Base-by-base conservation (phyloP, 1,284 basidiomycete species). In the Microbotryum saponariae region DNA sequence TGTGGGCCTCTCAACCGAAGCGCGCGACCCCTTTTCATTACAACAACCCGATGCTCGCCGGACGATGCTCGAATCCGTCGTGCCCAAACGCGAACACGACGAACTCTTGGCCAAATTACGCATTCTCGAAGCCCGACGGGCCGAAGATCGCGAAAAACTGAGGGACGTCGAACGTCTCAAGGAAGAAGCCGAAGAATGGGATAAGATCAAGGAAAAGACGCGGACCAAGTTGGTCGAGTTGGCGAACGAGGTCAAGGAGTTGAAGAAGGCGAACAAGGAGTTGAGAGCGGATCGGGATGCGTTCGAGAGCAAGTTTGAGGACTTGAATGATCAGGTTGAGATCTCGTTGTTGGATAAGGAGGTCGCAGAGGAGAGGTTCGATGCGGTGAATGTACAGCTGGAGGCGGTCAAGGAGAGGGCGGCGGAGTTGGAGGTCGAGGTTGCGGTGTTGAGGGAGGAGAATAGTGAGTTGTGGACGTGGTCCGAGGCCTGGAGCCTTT, bases 291-390 rank as follows among this genome's bases (percentile, higher is more conserved):
- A 53, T 9, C 52, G 48, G 4, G 53, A 61, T 18, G 37, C 54
- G 2, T 44, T 51, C 12, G 37, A 54, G 23, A 42, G 42, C 33
- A 63, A 58, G 10, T 53, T 60, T 21, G 60, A 58, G 5, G 62
- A 70, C 47, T 51, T 70, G 3, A 51, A 58, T 8, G 65, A 65
- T 16, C 59, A 63, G 47, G 78, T 97, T 45, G 96, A 99, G 77
- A 91, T 97, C 85, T 82, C 85, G 4, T 90, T 91, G 79, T 77
- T 99, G 66, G 96, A 99, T 75, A 91, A 92, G 75, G 96, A 99
- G 75, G 86, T 98, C 57, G 94, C 94, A 0, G 96, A 98, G 74
- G 94, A 97, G 75, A 85, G 85, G 68, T 86, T 89, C 0, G 94
- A 97, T 74, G 75, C 83, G 1, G 85, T 86, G 0, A 86, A 91